phyloP scores from a whole-genome alignment of 2,329 filamentous ascomycete genomes.

The Penicillium freii region DNA sequence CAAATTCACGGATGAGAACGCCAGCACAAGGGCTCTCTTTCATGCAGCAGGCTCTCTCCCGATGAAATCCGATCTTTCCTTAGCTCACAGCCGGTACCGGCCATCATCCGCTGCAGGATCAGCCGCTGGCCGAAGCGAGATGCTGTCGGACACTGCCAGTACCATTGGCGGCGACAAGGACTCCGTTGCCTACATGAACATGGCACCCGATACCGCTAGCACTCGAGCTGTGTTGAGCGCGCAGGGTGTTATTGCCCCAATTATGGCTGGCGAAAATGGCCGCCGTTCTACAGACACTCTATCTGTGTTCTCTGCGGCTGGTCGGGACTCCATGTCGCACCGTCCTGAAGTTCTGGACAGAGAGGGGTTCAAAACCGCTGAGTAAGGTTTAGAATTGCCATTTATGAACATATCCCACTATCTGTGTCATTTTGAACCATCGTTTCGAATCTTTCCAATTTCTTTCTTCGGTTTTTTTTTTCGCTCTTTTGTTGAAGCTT shows the following conservation, averaged over 20 bases:
- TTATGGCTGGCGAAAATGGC: conserved; percentile 18
- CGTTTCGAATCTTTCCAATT: neutral
- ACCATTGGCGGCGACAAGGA: conserved; percentile 30
- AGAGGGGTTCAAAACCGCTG: conserved; percentile 32
- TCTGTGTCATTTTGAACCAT: neutral
- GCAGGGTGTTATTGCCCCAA: conserved; percentile 26
- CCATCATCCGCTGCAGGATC: conserved; percentile 28
- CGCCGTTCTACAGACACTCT: conserved; percentile 28
- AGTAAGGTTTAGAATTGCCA: conserved; percentile 15
- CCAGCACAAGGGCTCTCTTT: conserved; percentile 35
- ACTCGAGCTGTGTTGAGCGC: conserved; percentile 32
- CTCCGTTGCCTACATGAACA: conserved; percentile 19
- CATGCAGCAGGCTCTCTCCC: conserved; percentile 29
- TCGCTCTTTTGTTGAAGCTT: neutral
- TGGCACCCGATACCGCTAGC: conserved; percentile 28
- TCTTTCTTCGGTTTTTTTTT: neutral
- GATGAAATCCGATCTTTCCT: conserved; percentile 22
- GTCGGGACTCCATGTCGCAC: conserved; percentile 9
- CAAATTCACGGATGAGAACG: conserved; percentile 30
- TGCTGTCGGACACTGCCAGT: conserved; percentile 29
- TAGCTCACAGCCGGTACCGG: conserved; percentile 19
- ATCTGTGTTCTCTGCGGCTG: conserved; percentile 15
- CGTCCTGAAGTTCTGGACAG: conserved; percentile 31
- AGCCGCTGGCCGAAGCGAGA: conserved; percentile 29
- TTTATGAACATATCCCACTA: neutral